Evolutionary conservation across 208 protist species (phyloP), one percentile per base, ranked within the genome.

Genomic region (Paratrypanosoma confusum): DNA sequence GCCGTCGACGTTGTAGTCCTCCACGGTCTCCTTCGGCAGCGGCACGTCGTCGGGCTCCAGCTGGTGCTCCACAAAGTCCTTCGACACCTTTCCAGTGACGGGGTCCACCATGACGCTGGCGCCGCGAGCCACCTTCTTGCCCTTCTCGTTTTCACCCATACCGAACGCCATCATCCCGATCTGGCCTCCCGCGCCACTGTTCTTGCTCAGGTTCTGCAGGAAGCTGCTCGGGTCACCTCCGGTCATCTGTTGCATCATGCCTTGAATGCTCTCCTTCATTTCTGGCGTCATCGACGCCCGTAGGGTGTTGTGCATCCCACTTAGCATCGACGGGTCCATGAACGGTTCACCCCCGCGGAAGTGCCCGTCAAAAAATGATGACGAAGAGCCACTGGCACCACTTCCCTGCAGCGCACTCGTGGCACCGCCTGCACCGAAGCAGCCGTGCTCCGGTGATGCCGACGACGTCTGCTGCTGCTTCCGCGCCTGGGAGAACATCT

Each of bases 141-240:
- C 84, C 43, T 72, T 82, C 43, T 93, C 84, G 44, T 93, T 90
- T 32, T 90, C 80, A 2, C 75, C 84, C 33, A 90, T 53, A 1
- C 84, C 84, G 60, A 93, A 93, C 10, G 84, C 84, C 84, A 93
- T 93, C 63, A 93, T 64, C 16, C 81, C 84, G 52, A 93, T 74
- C 16, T 65, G 59, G 8, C 58, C 58, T 14, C 65, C 60, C 23
- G 77, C 71, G 50, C 74, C 53, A 13, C 79, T 74, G 31, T 78
- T 67, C 36, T 40, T 6, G 5, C 71, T 77, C 5, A 56, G 43
- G 32, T 37, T 21, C 47, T 79, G 61, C 42, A 82, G 43, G 3
- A 66, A 62, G 13, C 65, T 68, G n/a, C n/a, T n/a, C n/a, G n/a
- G n/a, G 8, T 21, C 20, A 6, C 8, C 36, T 34, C n/a, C 11